Percentiles rank a stretch among this genome's conserved stretches.
phyloP scores from a whole-genome alignment of 2,329 filamentous ascomycete genomes.

The Xylariaceae sp. region DNA sequence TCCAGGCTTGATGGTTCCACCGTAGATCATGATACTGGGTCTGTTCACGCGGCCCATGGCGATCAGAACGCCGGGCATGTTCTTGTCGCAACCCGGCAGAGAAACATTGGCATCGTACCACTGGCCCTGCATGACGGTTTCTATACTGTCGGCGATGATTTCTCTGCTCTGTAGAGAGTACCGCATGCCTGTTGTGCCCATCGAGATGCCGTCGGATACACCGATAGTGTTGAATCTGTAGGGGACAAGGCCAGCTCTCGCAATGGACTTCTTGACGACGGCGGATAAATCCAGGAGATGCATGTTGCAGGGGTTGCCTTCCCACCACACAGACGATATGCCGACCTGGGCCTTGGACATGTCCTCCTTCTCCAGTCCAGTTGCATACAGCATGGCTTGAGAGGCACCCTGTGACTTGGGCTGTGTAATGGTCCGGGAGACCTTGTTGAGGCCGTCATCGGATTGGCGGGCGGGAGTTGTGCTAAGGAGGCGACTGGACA shows the following conservation, averaged over 20 bases:
- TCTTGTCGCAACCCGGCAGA: slow-evolving; percentile 98
- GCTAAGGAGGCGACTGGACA: slow-evolving; percentile 44
- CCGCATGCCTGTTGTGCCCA: slow-evolving; percentile 96
- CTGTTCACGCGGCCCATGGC: slow-evolving; percentile 94
- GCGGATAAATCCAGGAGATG: slow-evolving; percentile 87
- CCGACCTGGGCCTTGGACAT: slow-evolving; percentile 97
- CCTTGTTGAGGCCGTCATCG: slow-evolving; percentile 67
- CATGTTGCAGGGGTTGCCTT: slow-evolving; percentile 99
- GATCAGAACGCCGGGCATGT: slow-evolving; percentile 91
- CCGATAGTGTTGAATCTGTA: slow-evolving; percentile 99
- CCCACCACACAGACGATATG: slow-evolving; percentile 97
- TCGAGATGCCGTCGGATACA: slow-evolving; percentile 94
- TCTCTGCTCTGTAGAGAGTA: slow-evolving; percentile 93
- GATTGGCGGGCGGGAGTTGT: slow-evolving; percentile 43
- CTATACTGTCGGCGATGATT: slow-evolving; percentile 95
- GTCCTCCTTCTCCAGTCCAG: slow-evolving; percentile 77
- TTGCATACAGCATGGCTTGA: slow-evolving; percentile 98
- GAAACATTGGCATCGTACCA: slow-evolving; percentile 99
- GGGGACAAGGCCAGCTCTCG: slow-evolving; percentile 71
- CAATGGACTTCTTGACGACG: slow-evolving; percentile 58
- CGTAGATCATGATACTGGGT: slow-evolving; percentile 95
- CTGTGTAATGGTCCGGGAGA: slow-evolving; percentile 83
- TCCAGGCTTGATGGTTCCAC: slow-evolving; percentile 87
- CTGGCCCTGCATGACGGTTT: slow-evolving; percentile 98
- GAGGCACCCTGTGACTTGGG: slow-evolving; percentile 97